Conservation (phyloP, 371 early-diverging fungal species). For the Mortierella sp. region DNA sequence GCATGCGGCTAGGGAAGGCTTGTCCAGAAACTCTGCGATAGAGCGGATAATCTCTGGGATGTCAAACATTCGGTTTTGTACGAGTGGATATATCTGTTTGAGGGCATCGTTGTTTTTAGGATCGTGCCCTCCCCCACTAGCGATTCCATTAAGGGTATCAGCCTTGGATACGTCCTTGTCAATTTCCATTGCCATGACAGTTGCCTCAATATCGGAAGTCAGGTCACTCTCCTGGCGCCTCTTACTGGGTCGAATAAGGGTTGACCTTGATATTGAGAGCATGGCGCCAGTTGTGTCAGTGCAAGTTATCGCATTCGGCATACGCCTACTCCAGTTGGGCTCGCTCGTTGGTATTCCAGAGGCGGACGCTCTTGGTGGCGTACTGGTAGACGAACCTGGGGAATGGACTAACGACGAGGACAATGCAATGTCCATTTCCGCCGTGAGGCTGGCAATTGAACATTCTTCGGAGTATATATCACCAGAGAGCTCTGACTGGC, state of each 20-base stretch:
- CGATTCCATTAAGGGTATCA: background rate
- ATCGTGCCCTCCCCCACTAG: background rate
- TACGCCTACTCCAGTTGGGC: background rate
- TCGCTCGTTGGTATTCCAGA: background rate
- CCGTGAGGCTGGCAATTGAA: background rate
- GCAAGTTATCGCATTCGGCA: background rate
- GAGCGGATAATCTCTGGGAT: constrained; percentile 54
- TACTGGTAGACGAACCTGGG: constrained; percentile 14
- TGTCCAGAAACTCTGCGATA: constrained; percentile 47
- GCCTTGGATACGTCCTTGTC: constrained; percentile 15
- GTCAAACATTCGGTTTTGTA: constrained; percentile 44
- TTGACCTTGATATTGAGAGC: background rate
- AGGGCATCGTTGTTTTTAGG: background rate
- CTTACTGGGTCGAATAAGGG: constrained; percentile 16
- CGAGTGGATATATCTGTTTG: constrained; percentile 15
- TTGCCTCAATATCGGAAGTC: constrained; percentile 22
- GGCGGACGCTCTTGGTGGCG: background rate
- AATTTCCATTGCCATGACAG: constrained; percentile 31
- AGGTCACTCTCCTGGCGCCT: constrained; percentile 26
- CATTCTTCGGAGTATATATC: background rate
- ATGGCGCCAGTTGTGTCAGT: background rate
- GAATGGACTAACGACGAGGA: constrained; percentile 5
- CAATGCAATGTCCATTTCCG: constrained; percentile 9
- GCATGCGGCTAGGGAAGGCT: constrained; percentile 37
- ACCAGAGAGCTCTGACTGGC: background rate